Evolutionary conservation across 2,329 filamentous ascomycete genomes (phyloP), one percentile per base, ranked within the genome.

Genomic region (Phoma sp.): DNA sequence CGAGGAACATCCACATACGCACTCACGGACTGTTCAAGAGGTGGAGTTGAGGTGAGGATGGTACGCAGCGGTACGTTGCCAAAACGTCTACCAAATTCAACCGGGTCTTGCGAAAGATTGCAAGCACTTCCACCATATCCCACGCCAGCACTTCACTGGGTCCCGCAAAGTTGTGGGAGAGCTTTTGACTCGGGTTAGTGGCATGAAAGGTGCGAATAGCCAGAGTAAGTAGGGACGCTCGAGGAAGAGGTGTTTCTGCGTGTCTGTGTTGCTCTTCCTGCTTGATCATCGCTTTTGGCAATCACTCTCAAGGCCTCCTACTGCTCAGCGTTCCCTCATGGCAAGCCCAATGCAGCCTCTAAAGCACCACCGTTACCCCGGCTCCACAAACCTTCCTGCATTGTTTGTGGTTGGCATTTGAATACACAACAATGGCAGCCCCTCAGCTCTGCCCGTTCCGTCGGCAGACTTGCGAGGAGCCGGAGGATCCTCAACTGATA

Each of bases 401-500:
- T 6, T 5, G 24, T 22, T 40, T n/a, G 18, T 7, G 10, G 7
- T 7, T 27, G 9, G 25, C 14, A 38, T 18, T 24, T 25, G 13
- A 7, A 50, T 4, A 35, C 41, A 5, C n/a, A n/a, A 38, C 36
- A 10, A 50, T 55, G 41, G n/a, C 37, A 11, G 38, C 41, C 36
- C 41, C 36, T 14, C 46, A 50, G 41, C 29, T 40, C 22, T 51
- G 37, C 37, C 5, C 47, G 43, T 37, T 44, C 57, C 58, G 24
- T 44, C 25, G 44, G 40, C 47, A 54, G 42, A 57, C 60, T 46
- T 22, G 54, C 35, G 62, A 52, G 41, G 55, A 60, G 43, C 43
- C 29, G 47, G 56, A 56, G 42, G 44, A 46, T 39, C n/a, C 36
- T 11, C 46, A 43, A 27, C 46, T 35, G 37, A 54, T 40, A 47